phyloP scores from a whole-genome alignment of 805 yeast genomes.

The Blastobotrys attinorum region DNA sequence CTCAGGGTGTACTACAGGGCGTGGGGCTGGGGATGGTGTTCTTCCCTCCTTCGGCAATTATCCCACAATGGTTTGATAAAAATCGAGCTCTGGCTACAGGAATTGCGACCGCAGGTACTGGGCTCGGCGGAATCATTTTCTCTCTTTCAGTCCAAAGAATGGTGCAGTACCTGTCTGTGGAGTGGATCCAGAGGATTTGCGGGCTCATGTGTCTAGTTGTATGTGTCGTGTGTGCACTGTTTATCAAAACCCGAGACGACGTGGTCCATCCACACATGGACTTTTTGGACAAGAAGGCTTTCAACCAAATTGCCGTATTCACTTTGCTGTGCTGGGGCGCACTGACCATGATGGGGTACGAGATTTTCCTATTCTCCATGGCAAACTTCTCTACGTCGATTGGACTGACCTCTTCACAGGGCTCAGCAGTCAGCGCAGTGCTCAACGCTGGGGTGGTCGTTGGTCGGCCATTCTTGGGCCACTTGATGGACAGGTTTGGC shows the following conservation, averaged over 20 bases:
- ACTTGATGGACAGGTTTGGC: slow-evolving; percentile 30
- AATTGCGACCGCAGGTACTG: neutral
- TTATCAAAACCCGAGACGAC: neutral
- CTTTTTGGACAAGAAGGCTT: neutral
- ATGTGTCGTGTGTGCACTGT: neutral
- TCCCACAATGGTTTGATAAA: neutral
- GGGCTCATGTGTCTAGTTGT: neutral
- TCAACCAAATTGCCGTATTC: neutral
- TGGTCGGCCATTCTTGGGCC: slow-evolving; percentile 51
- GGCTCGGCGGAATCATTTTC: neutral
- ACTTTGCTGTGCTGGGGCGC: neutral
- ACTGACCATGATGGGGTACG: neutral
- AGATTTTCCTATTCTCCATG: neutral
- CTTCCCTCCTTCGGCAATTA: neutral
- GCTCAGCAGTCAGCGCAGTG: neutral
- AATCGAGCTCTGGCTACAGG: neutral
- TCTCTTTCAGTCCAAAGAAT: neutral
- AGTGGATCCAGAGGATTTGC: neutral
- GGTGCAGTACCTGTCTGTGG: neutral
- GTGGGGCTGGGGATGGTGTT: neutral
- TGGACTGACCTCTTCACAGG: neutral
- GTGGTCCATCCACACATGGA: neutral
- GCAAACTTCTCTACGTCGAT: neutral
- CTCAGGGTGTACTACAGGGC: neutral
- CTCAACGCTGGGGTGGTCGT: slow-evolving; percentile 41